Evolutionary conservation across 2,329 filamentous ascomycete species (phyloP), one percentile per base, ranked within the genome.

Genomic region (Alternaria burnsii): DNA sequence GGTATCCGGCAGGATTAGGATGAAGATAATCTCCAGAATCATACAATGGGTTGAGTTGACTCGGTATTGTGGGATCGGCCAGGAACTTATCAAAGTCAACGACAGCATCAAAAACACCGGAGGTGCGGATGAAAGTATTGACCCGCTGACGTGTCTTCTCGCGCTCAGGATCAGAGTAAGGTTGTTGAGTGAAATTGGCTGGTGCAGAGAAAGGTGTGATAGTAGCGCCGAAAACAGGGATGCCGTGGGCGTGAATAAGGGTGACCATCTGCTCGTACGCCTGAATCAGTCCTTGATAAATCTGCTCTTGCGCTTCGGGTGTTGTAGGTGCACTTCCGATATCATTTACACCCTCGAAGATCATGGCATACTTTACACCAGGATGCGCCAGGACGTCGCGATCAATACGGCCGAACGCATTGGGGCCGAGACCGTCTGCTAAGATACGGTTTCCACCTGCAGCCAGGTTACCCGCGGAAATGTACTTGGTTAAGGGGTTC

Each of bases 371-470:
- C 66, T 81, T 81, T 3, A 88, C 84, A 4, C 85, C 85, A 0
- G 84, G 81, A 32, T 87, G 85, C 0, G 84, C 74, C 2, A 91
- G 80, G 2, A 89, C 84, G 70, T 91, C 89, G n/a, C 88, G 83
- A 70, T 89, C 84, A 62, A 90, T 83, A 5, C 88, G 85, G 41
- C 82, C 80, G 32, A 89, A 77, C 0, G 86, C 83, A 38, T 85
- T 87, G 3, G 89, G 89, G 0, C 89, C 88, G 0, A 89, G 80
- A 0, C 88, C 86, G 52, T 89, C 87, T 10, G 79, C 77, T 1
- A 91, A 82, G 2, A 91, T 82, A 0, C 87, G 80, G 74, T 91
- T 91, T n/a, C 89, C 89, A 44, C 89, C 89, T 1, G 88, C 88
- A 1, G 88, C 89, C 75, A 90, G 86, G 78, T 91, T 91, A 63